A percentile compares a stretch with the other conserved stretches of the same genome.
Evolutionary conservation across 306 rosid species (phyloP).

Genomic region (Prunus padus): DNA sequence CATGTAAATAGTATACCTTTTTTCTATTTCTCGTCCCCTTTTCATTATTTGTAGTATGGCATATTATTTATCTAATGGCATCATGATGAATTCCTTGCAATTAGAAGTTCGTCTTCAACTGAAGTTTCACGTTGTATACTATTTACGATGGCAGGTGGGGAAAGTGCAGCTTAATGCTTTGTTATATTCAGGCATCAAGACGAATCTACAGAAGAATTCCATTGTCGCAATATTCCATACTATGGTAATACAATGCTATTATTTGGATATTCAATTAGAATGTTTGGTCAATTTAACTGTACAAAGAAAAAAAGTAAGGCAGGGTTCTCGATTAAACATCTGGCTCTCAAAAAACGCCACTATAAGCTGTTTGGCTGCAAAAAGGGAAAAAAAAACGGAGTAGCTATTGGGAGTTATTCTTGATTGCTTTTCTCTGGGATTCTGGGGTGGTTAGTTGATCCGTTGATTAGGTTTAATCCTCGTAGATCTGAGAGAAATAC

Average conservation of each 20-base stretch:
- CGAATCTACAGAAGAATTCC: slow-evolving; percentile 84
- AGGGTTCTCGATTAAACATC: not conserved
- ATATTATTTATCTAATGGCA: not conserved
- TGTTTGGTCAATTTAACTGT: not conserved
- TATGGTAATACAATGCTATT: slow-evolving; percentile 48
- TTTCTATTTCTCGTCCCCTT: not conserved
- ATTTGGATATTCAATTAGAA: not conserved
- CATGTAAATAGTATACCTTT: not conserved
- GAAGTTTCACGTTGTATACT: slow-evolving; percentile 29
- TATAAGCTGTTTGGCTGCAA: not conserved
- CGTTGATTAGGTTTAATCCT: not conserved
- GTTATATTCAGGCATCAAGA: slow-evolving; percentile 92
- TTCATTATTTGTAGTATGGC: not conserved
- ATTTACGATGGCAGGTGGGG: slow-evolving; percentile 68
- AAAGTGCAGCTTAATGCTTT: slow-evolving; percentile 86
- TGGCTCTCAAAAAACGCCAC: not conserved
- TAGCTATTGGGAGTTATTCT: not conserved
- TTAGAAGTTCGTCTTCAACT: not conserved
- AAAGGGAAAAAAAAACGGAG: not conserved
- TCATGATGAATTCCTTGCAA: not conserved
- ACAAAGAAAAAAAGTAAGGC: too few relatives aligned
- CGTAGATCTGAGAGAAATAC: not conserved
- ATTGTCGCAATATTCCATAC: slow-evolving; percentile 92
- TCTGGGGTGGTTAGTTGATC: not conserved
- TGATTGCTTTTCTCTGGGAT: not conserved